A percentile compares a stretch with the other conserved stretches of the same genome.
Evolutionary conservation across 306 rosid species (phyloP).

Genomic region (Corylus heterophylla): DNA sequence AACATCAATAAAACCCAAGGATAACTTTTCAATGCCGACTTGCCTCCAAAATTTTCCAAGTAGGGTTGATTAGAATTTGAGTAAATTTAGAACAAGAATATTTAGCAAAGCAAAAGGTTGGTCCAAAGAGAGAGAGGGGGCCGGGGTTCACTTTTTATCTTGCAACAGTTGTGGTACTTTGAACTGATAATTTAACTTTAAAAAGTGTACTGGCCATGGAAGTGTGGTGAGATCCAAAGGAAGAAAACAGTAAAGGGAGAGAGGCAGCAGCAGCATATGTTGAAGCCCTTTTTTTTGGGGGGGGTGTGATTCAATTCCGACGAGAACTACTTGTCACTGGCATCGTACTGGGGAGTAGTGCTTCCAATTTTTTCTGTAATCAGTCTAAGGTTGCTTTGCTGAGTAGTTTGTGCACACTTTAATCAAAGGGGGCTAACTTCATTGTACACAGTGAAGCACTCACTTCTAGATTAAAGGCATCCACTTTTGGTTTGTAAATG

Average conservation of each 20-base stretch:
- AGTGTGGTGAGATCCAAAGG: neutral
- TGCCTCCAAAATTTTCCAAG: neutral
- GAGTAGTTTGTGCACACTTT: slow-evolving; percentile 17
- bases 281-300: neutral
- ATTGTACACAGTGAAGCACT: neutral
- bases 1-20: too few species aligned
- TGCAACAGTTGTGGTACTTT: neutral
- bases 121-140: neutral
- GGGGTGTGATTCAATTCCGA: neutral
- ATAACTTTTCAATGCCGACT: too few species aligned
- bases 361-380: neutral
- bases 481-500: neutral
- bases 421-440: neutral
- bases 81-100: neutral
- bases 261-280: neutral
- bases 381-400: slow-evolving; percentile 10
- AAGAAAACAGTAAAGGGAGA: neutral
- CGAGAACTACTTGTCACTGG: slow-evolving; percentile 16
- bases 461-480: neutral
- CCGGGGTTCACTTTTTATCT: neutral
- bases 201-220: slow-evolving; percentile 1
- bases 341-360: slow-evolving; percentile 10
- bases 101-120: neutral
- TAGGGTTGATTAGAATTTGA: neutral
- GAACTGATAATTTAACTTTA: neutral